These are phyloP conservation scores for Synchytrium microbalum DNA, from an alignment of 371 early-diverging fungal species.

Conservation along the genomic window DNA sequence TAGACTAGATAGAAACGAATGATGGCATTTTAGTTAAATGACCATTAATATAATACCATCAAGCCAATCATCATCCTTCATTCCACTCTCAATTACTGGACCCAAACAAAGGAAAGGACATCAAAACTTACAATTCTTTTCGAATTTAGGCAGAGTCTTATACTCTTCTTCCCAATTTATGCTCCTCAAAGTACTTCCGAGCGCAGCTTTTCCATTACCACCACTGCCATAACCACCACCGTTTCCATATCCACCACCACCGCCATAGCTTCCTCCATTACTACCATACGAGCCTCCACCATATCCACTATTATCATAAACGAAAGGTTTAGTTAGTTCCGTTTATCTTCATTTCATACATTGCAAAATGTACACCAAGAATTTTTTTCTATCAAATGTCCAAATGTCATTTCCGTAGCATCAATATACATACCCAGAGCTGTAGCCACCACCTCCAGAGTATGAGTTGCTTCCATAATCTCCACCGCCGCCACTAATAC, in stretches of 20 bases:
- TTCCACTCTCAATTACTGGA: too few relatives aligned
- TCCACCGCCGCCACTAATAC: too few relatives aligned
- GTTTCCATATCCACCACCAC: constrained; percentile 13
- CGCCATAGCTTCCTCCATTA: neutral
- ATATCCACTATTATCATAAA: neutral
- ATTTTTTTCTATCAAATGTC: neutral
- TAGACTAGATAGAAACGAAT: constrained; percentile 56
- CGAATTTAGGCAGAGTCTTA: neutral
- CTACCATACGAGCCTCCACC: neutral
- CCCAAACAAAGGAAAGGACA: too few relatives aligned
- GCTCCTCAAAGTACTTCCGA: constrained; percentile 48
- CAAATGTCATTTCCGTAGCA: neutral
- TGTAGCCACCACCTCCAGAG: too few relatives aligned
- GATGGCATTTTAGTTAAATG: neutral
- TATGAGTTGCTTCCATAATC: too few relatives aligned
- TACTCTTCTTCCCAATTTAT: constrained; percentile 61
- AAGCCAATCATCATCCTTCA: too few relatives aligned
- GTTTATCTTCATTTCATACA: neutral
- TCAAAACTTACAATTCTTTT: constrained; percentile 37
- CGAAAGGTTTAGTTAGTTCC: neutral
- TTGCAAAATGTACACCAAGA: neutral
- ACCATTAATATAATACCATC: neutral
- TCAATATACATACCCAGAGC: too few relatives aligned
- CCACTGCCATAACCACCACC: constrained; percentile 32
- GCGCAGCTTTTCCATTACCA: constrained; percentile 33